Conservation (phyloP, 163 green algal genomes). For the Coccomyxa subellipsoidea region DNA sequence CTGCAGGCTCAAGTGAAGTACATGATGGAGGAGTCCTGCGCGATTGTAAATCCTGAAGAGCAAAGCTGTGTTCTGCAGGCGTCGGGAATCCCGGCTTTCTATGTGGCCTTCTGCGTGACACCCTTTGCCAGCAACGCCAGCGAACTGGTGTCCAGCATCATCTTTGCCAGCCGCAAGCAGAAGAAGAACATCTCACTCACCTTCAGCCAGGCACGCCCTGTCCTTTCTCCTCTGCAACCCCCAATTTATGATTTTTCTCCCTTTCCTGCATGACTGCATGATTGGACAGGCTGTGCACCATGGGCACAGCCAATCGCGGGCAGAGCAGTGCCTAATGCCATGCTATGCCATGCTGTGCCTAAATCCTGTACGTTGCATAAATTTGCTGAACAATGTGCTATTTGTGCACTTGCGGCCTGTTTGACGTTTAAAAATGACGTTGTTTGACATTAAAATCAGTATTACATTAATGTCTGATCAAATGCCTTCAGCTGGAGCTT, state of each 20-base stretch:
- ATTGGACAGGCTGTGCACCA: background rate
- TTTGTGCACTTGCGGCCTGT: no score
- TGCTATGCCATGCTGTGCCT: background rate
- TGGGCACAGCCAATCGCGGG: background rate
- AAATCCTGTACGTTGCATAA: background rate
- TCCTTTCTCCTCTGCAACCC: no score
- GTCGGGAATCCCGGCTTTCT: constrained; percentile 53
- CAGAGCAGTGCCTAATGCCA: background rate
- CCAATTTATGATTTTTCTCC: no score
- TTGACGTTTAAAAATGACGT: no score
- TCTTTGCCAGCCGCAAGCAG: constrained; percentile 54
- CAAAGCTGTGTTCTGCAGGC: constrained; percentile 17
- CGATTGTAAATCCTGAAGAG: no score
- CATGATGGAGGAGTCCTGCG: no score
- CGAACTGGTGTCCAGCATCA: constrained; percentile 54
- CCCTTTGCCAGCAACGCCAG: constrained; percentile 62
- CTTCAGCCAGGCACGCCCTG: constrained; percentile 37
- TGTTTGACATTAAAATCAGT: no score
- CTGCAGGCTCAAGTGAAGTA: no score
- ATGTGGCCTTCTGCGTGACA: constrained; percentile 65
- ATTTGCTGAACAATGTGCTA: background rate
- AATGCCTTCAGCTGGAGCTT: no score
- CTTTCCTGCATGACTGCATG: background rate
- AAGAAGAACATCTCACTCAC: constrained; percentile 61
- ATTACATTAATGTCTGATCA: no score